Percentiles rank a stretch among this genome's conserved stretches.
phyloP scores from a whole-genome alignment of 176 grass and related monocot species.

The Eremochloa ophiuroides region DNA sequence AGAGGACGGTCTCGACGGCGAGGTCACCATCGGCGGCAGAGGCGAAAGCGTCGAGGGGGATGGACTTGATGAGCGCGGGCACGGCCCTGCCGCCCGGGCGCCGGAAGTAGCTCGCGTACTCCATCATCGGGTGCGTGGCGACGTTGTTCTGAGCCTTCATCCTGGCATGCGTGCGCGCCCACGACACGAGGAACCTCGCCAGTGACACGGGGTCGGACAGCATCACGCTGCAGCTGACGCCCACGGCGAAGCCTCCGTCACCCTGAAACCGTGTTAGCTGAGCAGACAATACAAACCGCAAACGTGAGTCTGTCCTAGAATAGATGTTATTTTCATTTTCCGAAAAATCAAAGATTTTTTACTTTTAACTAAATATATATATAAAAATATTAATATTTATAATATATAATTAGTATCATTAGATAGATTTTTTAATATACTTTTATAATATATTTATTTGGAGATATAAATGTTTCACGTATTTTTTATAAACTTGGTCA shows the following conservation, averaged over 20 bases:
- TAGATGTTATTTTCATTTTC: no score
- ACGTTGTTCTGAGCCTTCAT: background rate
- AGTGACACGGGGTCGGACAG: background rate
- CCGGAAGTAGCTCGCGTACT: background rate
- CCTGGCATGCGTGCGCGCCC: background rate
- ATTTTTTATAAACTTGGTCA: no score
- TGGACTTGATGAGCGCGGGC: background rate
- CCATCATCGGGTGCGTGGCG: background rate
- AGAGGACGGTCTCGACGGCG: background rate
- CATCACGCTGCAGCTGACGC: constrained; percentile 59
- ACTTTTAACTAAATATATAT: no score
- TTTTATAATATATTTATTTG: no score
- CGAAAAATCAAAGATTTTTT: no score
- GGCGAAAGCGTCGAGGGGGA: background rate
- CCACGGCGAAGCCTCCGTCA: constrained; percentile 58
- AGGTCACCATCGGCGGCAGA: background rate
- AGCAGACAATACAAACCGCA: background rate
- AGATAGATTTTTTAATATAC: no score
- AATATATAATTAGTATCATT: no score
- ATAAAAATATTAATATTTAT: no score
- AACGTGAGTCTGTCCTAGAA: no score
- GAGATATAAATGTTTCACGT: no score
- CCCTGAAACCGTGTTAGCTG: constrained; percentile 69
- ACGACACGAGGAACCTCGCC: background rate
- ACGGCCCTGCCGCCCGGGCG: background rate